phyloP scores from a whole-genome alignment of 2,329 filamentous ascomycete species.

The Hysterium pulicare region DNA sequence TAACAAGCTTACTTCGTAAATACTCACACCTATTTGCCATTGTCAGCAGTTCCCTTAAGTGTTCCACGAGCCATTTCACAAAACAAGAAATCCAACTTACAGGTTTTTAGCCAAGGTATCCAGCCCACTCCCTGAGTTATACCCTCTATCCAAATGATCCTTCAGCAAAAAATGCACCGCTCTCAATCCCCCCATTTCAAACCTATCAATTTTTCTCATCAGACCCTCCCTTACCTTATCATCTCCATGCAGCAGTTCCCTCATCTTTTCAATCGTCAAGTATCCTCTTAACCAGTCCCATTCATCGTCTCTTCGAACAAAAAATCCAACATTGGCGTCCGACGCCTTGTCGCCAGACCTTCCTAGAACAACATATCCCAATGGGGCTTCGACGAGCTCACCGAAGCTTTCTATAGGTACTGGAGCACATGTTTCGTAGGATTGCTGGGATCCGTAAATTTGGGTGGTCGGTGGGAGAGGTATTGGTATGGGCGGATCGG shows the following conservation, averaged over 20 bases:
- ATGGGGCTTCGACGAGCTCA: conserved; percentile 28
- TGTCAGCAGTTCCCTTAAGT: background rate
- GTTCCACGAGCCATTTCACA: background rate
- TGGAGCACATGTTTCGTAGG: conserved; percentile 29
- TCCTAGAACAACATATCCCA: conserved; percentile 33
- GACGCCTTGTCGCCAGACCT: conserved; percentile 22
- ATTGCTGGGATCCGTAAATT: conserved; percentile 16
- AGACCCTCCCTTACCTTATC: no score
- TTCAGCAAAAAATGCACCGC: conserved; percentile 17
- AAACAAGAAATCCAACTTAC: background rate
- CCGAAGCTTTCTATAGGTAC: conserved; percentile 27
- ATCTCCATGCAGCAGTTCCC: conserved; percentile 14
- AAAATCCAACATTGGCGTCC: conserved; percentile 19
- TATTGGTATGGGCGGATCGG: conserved; percentile 6
- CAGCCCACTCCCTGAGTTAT: conserved; percentile 14
- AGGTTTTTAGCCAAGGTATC: conserved; percentile 17
- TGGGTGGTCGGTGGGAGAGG: conserved; percentile 7
- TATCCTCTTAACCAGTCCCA: conserved; percentile 41
- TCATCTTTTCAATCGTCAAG: conserved; percentile 33
- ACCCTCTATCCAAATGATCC: conserved; percentile 14
- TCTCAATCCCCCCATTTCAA: conserved; percentile 13
- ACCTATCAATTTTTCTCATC: conserved; percentile 15
- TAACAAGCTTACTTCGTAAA: conserved; percentile 10
- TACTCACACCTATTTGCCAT: conserved; percentile 11
- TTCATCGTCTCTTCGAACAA: conserved; percentile 31